Evolutionary conservation across 345 rosid genomes (phyloP).

Genomic region (Cochlearia excelsa): DNA sequence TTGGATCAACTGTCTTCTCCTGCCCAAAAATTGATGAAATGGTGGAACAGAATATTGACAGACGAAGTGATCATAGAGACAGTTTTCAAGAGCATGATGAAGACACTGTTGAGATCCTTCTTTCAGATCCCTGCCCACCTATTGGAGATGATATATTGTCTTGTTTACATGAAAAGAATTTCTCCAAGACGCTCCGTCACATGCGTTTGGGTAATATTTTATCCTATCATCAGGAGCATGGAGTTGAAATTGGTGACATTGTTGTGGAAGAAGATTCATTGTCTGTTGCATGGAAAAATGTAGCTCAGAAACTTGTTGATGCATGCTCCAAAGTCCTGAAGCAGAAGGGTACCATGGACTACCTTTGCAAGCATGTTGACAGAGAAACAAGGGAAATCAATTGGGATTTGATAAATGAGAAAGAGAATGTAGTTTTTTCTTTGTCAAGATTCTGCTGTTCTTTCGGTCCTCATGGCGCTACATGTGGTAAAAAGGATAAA

Average conservation of each 20-base stretch:
- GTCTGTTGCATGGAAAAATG: constrained; percentile 68
- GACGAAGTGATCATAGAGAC: constrained; percentile 27
- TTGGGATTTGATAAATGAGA: constrained; percentile 44
- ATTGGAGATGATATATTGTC: constrained; percentile 53
- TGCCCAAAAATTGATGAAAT: constrained; percentile 36
- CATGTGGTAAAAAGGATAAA: constrained; percentile 39
- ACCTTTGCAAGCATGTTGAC: constrained; percentile 65
- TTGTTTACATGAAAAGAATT: constrained; percentile 46
- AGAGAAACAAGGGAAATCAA: constrained; percentile 38
- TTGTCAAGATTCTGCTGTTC: constrained; percentile 66
- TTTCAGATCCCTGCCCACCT: constrained; percentile 66
- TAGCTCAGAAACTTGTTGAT: constrained; percentile 60
- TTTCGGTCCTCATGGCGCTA: constrained; percentile 36
- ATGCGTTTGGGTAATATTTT: constrained; percentile 29
- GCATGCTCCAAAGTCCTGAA: constrained; percentile 48
- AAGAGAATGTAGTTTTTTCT: constrained; percentile 33
- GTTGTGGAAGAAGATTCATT: constrained; percentile 70
- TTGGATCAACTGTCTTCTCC: constrained; percentile 56
- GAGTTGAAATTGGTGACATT: constrained; percentile 70
- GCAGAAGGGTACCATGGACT: constrained; percentile 44
- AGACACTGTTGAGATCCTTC: constrained; percentile 55
- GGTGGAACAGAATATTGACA: constrained; percentile 39
- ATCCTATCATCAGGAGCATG: constrained; percentile 30
- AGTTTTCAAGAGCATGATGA: constrained; percentile 43
- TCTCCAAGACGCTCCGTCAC: constrained; percentile 29